These are phyloP conservation scores for Diversispora eburnea DNA, from an alignment of 192 early-diverging fungal species.

Conservation along the genomic window DNA sequence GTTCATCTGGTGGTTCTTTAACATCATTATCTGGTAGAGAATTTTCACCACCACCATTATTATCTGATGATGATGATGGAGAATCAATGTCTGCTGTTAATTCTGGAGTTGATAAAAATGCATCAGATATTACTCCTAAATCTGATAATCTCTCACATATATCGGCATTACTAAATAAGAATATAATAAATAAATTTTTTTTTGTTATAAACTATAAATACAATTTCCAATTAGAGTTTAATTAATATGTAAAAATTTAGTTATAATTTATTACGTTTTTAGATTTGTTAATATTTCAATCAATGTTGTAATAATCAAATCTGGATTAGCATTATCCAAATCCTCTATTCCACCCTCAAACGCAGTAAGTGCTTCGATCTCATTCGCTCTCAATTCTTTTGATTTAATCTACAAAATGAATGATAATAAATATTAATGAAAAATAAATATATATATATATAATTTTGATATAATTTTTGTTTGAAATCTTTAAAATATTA, in stretches of 20 bases:
- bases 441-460: not conserved
- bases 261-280: slow-evolving; percentile 28
- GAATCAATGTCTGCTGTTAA: not conserved
- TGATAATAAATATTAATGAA: not conserved
- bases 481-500: not conserved
- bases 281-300: slow-evolving; percentile 38
- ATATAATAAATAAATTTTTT: slow-evolving; percentile 15
- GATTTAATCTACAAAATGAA: slow-evolving; percentile 33
- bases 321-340: slow-evolving; percentile 39
- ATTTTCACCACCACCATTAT: no score
- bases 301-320: slow-evolving; percentile 36
- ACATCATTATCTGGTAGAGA: not conserved
- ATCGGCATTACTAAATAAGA: slow-evolving; percentile 26
- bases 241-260: slow-evolving; percentile 27
- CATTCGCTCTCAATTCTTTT: slow-evolving; percentile 39
- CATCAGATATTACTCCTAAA: slow-evolving; percentile 13
- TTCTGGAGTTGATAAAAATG: not conserved
- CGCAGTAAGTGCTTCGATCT: slow-evolving; percentile 39
- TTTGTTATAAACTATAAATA: slow-evolving; percentile 22
- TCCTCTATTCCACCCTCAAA: slow-evolving; percentile 41
- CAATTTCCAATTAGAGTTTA: not conserved
- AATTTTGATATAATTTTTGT: not conserved
- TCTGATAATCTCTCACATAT: slow-evolving; percentile 18
- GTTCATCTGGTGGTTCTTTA: not conserved
- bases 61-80: not conserved